Conservation (phyloP, 257 asterid genomes). For the Nicotiana sylvestris region DNA sequence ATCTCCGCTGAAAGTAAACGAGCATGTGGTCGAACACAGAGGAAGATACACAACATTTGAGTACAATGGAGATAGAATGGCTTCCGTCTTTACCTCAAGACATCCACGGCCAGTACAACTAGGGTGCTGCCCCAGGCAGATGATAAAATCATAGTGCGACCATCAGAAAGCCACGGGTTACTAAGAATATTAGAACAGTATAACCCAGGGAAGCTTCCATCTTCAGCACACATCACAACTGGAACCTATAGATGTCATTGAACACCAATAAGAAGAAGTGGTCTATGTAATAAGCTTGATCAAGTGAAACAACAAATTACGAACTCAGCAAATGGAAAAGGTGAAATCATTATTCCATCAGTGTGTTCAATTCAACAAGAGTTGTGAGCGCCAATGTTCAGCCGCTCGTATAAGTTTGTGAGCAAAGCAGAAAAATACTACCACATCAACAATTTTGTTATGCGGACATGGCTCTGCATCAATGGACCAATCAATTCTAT, state of each 20-base stretch:
- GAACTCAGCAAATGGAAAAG: neutral
- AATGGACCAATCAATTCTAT: slow-evolving; percentile 72
- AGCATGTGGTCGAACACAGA: neutral
- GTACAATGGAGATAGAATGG: neutral
- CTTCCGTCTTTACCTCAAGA: slow-evolving; percentile 47
- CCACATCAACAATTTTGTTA: slow-evolving; percentile 59
- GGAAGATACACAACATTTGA: neutral
- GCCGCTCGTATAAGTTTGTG: neutral
- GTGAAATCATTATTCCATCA: neutral
- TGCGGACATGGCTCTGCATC: slow-evolving; percentile 41
- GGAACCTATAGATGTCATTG: slow-evolving; percentile 50
- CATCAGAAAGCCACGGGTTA: slow-evolving; percentile 92
- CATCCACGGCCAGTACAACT: slow-evolving; percentile 52
- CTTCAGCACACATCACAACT: slow-evolving; percentile 71
- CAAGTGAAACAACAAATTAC: neutral
- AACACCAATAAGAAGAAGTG: neutral
- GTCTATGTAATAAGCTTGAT: neutral
- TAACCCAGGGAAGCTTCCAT: slow-evolving; percentile 84
- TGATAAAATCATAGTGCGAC: slow-evolving; percentile 61
- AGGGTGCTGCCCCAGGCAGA: slow-evolving; percentile 72
- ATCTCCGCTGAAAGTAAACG: slow-evolving; percentile 51
- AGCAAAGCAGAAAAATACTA: slow-evolving; percentile 28
- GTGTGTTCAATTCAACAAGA: neutral
- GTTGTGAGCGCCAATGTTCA: slow-evolving; percentile 4
- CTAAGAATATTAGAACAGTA: slow-evolving; percentile 51